phyloP scores from a whole-genome alignment of 176 grass and related monocot species.

The Aegilops umbellulata region DNA sequence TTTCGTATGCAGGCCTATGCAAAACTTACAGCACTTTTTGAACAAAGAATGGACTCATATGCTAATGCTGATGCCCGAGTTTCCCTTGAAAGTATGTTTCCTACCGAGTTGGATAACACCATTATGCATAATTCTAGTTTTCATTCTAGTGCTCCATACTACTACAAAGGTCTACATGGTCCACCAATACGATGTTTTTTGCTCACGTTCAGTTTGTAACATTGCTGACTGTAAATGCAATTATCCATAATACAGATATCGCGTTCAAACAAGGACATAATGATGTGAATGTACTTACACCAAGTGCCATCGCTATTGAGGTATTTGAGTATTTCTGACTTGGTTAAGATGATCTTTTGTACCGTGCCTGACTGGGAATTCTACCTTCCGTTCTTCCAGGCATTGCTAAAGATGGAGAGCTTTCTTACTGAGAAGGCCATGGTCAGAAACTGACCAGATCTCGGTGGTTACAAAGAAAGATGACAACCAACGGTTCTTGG shows the following conservation, averaged over 20 bases:
- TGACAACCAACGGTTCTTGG: not conserved
- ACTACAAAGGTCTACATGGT: not conserved
- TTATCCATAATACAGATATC: conserved; percentile 56
- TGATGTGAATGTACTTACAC: conserved; percentile 70
- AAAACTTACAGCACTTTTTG: conserved; percentile 78
- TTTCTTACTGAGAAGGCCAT: conserved; percentile 58
- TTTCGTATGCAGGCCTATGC: conserved; percentile 60
- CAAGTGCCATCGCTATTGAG: conserved; percentile 83
- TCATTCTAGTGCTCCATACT: not conserved
- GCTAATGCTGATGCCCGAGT: conserved; percentile 86
- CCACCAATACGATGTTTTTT: not conserved
- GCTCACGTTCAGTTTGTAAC: not conserved
- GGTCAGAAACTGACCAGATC: conserved; percentile 50
- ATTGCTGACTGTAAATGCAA: not conserved
- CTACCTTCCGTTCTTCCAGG: conserved; percentile 45
- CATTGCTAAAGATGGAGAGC: conserved; percentile 67
- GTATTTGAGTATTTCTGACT: conserved; percentile 65
- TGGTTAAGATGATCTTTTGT: conserved; percentile 8
- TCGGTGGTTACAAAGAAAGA: conserved; percentile 8
- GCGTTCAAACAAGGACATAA: conserved; percentile 70
- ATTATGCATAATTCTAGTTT: not conserved
- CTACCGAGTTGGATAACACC: not conserved
- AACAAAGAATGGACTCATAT: conserved; percentile 84
- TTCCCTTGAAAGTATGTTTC: conserved; percentile 75
- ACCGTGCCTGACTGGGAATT: conserved; percentile 2